Percentiles rank a stretch among this genome's conserved stretches.
Evolutionary conservation across 2,329 filamentous ascomycete species (phyloP).

Genomic region (Cordyceps cateniannulata): DNA sequence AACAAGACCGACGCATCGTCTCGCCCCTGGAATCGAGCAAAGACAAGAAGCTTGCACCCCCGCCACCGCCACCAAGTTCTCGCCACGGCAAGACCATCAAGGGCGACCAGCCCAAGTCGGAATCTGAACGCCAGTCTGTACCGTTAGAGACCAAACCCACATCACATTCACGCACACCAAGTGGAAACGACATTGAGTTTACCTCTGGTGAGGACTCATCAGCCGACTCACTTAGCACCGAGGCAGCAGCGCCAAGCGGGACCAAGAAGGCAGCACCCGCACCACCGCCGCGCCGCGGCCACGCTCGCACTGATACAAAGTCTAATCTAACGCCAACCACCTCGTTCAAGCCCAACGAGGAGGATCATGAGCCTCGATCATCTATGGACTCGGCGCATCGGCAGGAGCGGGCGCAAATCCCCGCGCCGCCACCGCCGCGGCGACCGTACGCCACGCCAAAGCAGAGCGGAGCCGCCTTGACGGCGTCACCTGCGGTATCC

Average conservation of each 20-base stretch:
- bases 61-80: constrained; percentile 65
- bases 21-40: constrained; percentile 20
- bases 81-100: constrained; percentile 72
- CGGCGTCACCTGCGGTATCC: constrained; percentile 14
- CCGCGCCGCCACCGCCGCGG: constrained; percentile 49
- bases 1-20: not conserved
- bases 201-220: constrained; percentile 18
- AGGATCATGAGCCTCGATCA: constrained; percentile 38
- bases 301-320: constrained; percentile 40
- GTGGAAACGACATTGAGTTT: not conserved
- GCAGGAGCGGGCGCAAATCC: constrained; percentile 24
- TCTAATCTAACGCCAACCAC: constrained; percentile 12
- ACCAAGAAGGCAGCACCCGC: constrained; percentile 40
- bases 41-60: constrained; percentile 56
- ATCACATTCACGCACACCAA: not conserved
- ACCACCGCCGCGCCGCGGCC: constrained; percentile 44
- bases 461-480: constrained; percentile 18
- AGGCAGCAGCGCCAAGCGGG: constrained; percentile 23
- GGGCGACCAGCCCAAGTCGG: constrained; percentile 36
- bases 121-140: not conserved
- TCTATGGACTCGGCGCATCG: constrained; percentile 44
- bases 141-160: not conserved
- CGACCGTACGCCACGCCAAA: constrained; percentile 37
- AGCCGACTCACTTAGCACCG: constrained; percentile 19
- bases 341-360: constrained; percentile 19